Evolutionary conservation across 106 monocot genomes (phyloP).

Genomic region (Acorus calamus): DNA sequence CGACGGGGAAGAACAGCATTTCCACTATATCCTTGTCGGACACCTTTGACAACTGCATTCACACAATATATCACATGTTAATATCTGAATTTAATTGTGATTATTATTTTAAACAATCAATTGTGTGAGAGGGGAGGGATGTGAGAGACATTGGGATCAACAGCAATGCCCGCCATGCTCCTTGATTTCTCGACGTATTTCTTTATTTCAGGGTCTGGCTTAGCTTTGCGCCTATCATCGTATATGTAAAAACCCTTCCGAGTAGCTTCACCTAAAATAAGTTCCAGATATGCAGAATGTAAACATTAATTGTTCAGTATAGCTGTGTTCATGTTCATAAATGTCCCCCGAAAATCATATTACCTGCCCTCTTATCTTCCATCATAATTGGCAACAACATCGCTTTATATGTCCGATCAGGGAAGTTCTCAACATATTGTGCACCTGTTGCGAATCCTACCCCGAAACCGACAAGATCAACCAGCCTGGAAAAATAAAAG

Average conservation of each 20-base stretch:
- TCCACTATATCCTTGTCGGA: conserved; percentile 72
- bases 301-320: too few species aligned
- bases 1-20: conserved; percentile 88
- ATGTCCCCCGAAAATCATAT: too few species aligned
- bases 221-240: conserved; percentile 69
- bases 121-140: too few species aligned
- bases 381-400: conserved; percentile 63
- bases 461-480: conserved; percentile 91
- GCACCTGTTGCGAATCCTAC: conserved; percentile 61
- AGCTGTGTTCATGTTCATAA: too few species aligned
- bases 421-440: conserved; percentile 77
- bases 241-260: conserved; percentile 80
- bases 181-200: conserved; percentile 77
- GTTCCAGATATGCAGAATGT: not conserved
- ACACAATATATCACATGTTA: not conserved
- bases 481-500: conserved; percentile 33
- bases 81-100: not conserved
- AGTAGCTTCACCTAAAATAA: conserved; percentile 66
- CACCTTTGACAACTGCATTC: conserved; percentile 54
- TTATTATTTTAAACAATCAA: too few species aligned
- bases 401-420: conserved; percentile 79
- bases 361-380: conserved; percentile 85
- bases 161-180: conserved; percentile 41
- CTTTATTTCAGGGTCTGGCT: conserved; percentile 71
- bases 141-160: conserved; percentile 41